Evolutionary conservation across 2,329 filamentous ascomycete genomes (phyloP), one percentile per base, ranked within the genome.

Genomic region (Phyllosticta paracitricarpa): DNA sequence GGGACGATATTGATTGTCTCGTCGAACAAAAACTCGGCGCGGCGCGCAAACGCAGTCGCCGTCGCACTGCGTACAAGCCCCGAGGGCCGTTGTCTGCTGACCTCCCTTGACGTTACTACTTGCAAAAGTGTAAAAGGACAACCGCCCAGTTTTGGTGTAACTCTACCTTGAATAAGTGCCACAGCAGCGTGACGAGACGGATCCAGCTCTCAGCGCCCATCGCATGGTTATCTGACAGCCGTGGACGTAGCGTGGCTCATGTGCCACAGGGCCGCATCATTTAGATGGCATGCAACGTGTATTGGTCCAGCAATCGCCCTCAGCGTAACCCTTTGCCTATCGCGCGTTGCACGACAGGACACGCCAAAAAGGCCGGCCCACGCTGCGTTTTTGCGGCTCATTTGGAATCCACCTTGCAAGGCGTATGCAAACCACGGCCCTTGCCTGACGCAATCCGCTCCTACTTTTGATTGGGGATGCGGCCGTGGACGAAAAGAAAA

Each of bases 361-460:
- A 22, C 48, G 54, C 57, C 52, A 12, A 52, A 33, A 48, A 35
- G 25, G 12, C 30, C 40, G 59, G 40, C 52, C 59, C 28, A 54
- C 55, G 54, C 54, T 48, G 59, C 54, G 30, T 40, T 56, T 40
- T 61, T 61, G 59, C 59, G 59, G 59, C 54, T 61, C 59, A 61
- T 61, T 61, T 61, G 59, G 59, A 61, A 61, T 61, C 56, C 35
- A 48, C 53, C 54, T 54, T 61, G 59, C 59, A 61, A 61, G 54
- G 54, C 54, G 52, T 53, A 51, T 57, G 59, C 54, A 57, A 28
- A 61, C 56, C 33, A 17, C n/a, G 59, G 48, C 40, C 59, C 59
- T 61, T 57, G 59, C 52, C 54, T 40, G 59, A 61, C 59, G 52
- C 56, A 22, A 30, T 51, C 33, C 28, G 53, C 25, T 60, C 51